Evolutionary conservation across 495 filamentous ascomycete genomes (phyloP), one percentile per base, ranked within the genome.

Genomic region (Annulohypoxylon stygium): DNA sequence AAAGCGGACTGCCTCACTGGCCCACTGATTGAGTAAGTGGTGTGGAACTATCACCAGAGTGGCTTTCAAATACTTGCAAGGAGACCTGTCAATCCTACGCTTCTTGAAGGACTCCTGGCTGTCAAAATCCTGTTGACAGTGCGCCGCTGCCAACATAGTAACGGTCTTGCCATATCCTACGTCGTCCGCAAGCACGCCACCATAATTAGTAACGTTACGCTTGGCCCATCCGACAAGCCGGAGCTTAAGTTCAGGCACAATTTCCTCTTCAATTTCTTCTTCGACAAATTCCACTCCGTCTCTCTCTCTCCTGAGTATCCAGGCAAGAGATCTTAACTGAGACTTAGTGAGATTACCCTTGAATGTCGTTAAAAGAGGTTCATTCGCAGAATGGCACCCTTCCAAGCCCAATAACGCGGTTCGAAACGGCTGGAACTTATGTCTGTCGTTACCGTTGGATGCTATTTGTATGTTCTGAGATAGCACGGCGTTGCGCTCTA

Each of bases 101-200:
- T 8, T 23, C 1, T 60, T 6, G 1, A 54, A 37, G 4, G 69
- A 73, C 11, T 51, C 11, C 1, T 37, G 23, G 4, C 62, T 51
- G 58, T 87, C 82, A 11, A 75, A 71, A 0, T 76, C 23, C 20
- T 79, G 67, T 61, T 87, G 85, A 9, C 71, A 59, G 48, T 91
- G 87, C 20, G 93, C 88, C 18, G 96, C 78, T 0, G 86, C 92
- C 8, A 97, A 83, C 1, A 86, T 88, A n/a, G 89, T 85, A 3
- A 91, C 88, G 0, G 93, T 97, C 74, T 97, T 97, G 1, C 93
- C 93, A 76, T 92, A 96, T 9, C 92, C 92, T 47, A 94, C 90
- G 59, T 93, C 85, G 69, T 95, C 91, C 3, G 92, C 92, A 1
- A 93, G 83, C 25, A 96, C 83, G 14, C 93, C 93, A 23, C 93